Conservation (phyloP, 2,329 filamentous ascomycete species). For the Alternaria metachromatica region DNA sequence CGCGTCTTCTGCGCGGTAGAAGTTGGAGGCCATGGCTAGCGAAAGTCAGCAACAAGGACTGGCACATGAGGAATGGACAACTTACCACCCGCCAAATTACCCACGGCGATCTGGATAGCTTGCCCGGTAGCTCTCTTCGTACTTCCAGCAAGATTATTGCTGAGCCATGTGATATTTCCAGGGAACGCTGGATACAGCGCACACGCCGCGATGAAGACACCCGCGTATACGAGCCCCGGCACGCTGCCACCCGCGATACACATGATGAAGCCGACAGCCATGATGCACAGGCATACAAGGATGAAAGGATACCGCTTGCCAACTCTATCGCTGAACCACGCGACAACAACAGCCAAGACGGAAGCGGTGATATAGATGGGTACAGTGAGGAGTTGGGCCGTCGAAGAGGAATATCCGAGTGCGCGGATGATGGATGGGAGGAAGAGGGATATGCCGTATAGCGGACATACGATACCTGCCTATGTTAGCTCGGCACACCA, state of each 20-base stretch:
- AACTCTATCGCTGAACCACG: slow-evolving; percentile 38
- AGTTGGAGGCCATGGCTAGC: slow-evolving; percentile 72
- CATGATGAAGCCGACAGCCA: slow-evolving; percentile 49
- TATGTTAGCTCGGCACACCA: slow-evolving; percentile 4
- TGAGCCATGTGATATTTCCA: slow-evolving; percentile 58
- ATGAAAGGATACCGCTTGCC: slow-evolving; percentile 47
- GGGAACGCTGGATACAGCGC: slow-evolving; percentile 49
- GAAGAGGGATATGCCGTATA: slow-evolving; percentile 48
- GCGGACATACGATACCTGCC: slow-evolving; percentile 48
- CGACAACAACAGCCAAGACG: slow-evolving; percentile 41
- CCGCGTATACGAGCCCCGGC: slow-evolving; percentile 47
- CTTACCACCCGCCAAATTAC: slow-evolving; percentile 52
- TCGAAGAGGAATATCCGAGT: slow-evolving; percentile 49
- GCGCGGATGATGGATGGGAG: slow-evolving; percentile 57
- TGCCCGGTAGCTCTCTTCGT: slow-evolving; percentile 60
- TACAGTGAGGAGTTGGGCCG: slow-evolving; percentile 52
- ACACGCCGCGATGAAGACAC: slow-evolving; percentile 47
- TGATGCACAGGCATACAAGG: slow-evolving; percentile 39
- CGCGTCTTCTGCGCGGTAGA: slow-evolving; percentile 64
- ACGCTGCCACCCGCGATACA: slow-evolving; percentile 37
- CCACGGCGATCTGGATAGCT: slow-evolving; percentile 57
- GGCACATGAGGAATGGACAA: background rate
- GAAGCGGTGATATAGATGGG: slow-evolving; percentile 53
- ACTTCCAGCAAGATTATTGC: slow-evolving; percentile 61
- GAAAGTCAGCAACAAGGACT: slow-evolving; percentile 12